Conservation (phyloP, 1,139 yeast species). For the Sugiyamaella novakii region DNA sequence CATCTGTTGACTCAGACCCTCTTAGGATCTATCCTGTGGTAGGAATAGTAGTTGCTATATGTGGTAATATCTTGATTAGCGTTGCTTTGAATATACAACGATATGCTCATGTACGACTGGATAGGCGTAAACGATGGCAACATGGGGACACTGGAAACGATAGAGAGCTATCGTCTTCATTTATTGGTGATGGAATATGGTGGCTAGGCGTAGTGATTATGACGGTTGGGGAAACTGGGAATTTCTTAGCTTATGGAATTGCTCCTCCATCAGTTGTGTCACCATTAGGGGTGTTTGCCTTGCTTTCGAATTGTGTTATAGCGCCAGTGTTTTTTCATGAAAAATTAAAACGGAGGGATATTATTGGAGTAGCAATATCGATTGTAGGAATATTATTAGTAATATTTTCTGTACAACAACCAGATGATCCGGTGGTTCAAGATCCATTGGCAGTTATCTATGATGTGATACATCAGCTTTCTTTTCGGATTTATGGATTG, state of each 20-base stretch:
- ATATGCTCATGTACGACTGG: slow-evolving; percentile 41
- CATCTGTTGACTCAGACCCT: slow-evolving; percentile 3
- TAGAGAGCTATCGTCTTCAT: slow-evolving; percentile 1
- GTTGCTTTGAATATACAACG: slow-evolving; percentile 46
- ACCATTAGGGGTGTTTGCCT: slow-evolving; percentile 51
- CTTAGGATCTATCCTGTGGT: slow-evolving; percentile 28
- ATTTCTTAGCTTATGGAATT: slow-evolving; percentile 50
- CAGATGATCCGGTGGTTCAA: slow-evolving; percentile 18
- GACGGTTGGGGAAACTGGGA: slow-evolving; percentile 49
- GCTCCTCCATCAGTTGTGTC: slow-evolving; percentile 52
- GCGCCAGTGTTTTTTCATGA: slow-evolving; percentile 51
- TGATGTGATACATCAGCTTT: slow-evolving; percentile 34
- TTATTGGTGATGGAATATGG: slow-evolving; percentile 41
- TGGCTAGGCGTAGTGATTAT: slow-evolving; percentile 47
- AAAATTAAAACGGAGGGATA: slow-evolving; percentile 39
- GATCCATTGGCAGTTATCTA: slow-evolving; percentile 39
- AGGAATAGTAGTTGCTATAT: slow-evolving; percentile 43
- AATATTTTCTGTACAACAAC: slow-evolving; percentile 39
- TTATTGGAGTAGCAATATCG: slow-evolving; percentile 45
- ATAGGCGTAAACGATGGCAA: slow-evolving; percentile 16
- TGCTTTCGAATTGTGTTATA: slow-evolving; percentile 48
- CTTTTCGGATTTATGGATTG: slow-evolving; percentile 36
- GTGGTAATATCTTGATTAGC: slow-evolving; percentile 44
- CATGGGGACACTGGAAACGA: background rate
- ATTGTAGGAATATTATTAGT: slow-evolving; percentile 47